Percentiles rank a stretch among this genome's conserved stretches.
Conservation (phyloP, 768 basidiomycete genomes). For the Suillus hirtellus region DNA sequence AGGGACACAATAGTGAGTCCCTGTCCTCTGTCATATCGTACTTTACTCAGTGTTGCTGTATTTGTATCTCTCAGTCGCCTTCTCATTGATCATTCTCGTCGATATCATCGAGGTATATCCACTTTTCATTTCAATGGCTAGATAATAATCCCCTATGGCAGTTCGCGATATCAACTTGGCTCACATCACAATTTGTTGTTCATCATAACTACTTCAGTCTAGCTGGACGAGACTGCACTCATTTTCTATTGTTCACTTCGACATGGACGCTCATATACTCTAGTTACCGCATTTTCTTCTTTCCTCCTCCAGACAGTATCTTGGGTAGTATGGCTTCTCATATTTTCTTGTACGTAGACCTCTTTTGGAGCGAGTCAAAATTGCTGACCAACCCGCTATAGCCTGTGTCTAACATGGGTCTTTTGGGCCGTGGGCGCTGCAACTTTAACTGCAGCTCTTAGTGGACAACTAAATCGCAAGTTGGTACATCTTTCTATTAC, state of each 20-base stretch:
- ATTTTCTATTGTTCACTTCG: conserved; percentile 67
- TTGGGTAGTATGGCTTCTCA: conserved; percentile 65
- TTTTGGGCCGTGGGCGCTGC: conserved; percentile 77
- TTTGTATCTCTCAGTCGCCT: conserved; percentile 46
- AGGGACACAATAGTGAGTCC: conserved; percentile 56
- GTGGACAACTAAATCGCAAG: conserved; percentile 72
- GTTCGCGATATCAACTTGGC: conserved; percentile 74
- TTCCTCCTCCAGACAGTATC: conserved; percentile 45
- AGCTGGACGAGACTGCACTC: conserved; percentile 59
- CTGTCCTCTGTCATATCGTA: background rate
- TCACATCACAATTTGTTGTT: conserved; percentile 59
- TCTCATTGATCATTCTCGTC: conserved; percentile 51
- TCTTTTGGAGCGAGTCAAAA: conserved; percentile 7
- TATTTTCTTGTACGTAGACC: conserved; percentile 54
- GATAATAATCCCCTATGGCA: conserved; percentile 24
- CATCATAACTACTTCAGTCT: conserved; percentile 51
- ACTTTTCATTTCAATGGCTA: background rate
- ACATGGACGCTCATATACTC: conserved; percentile 67
- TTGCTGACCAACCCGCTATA: conserved; percentile 24
- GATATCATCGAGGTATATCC: conserved; percentile 61
- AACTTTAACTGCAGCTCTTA: conserved; percentile 63
- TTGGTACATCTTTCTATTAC: conserved; percentile 30
- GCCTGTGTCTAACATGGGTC: conserved; percentile 73
- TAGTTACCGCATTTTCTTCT: conserved; percentile 51
- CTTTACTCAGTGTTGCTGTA: background rate